Percentiles rank a stretch among this genome's conserved stretches.
phyloP scores from a whole-genome alignment of 108 stramenopile species.

The Phaeodactylum tricornutum region DNA sequence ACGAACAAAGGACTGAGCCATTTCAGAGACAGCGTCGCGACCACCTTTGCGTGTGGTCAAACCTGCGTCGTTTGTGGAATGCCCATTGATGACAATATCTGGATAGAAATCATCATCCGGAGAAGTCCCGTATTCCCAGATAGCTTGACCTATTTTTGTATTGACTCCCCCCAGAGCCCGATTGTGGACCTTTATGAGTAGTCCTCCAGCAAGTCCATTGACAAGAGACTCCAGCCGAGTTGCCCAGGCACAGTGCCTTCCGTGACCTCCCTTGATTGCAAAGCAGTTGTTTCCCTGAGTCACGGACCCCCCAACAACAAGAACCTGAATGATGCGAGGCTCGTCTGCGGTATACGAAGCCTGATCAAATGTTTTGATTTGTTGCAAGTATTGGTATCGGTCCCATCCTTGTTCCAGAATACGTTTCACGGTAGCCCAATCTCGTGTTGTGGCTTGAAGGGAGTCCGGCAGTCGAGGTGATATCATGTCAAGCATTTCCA shows the following conservation, averaged over 20 bases:
- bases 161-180: constrained; percentile 71
- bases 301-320: constrained; percentile 69
- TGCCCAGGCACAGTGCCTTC: constrained; percentile 55
- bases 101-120: neutral
- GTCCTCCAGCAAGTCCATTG: too few species aligned
- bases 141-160: constrained; percentile 42
- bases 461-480: constrained; percentile 27
- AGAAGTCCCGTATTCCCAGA: constrained; percentile 34
- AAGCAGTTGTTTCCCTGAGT: constrained; percentile 59
- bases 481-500: constrained; percentile 20
- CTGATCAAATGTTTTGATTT: too few species aligned
- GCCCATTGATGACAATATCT: constrained; percentile 9
- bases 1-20: constrained; percentile 53
- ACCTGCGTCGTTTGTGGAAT: constrained; percentile 19
- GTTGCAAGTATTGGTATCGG: neutral
- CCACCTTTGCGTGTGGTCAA: too few species aligned
- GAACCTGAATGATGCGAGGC: constrained; percentile 48
- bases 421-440: neutral
- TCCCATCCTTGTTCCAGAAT: neutral
- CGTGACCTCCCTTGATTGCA: constrained; percentile 21
- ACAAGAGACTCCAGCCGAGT: constrained; percentile 36
- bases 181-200: constrained; percentile 40
- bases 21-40: constrained; percentile 37
- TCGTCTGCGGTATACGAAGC: too few species aligned
- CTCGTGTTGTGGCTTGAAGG: neutral